These are phyloP conservation scores for Naumovozyma baii DNA, from an alignment of 805 yeast genomes.

Conservation along the genomic window DNA sequence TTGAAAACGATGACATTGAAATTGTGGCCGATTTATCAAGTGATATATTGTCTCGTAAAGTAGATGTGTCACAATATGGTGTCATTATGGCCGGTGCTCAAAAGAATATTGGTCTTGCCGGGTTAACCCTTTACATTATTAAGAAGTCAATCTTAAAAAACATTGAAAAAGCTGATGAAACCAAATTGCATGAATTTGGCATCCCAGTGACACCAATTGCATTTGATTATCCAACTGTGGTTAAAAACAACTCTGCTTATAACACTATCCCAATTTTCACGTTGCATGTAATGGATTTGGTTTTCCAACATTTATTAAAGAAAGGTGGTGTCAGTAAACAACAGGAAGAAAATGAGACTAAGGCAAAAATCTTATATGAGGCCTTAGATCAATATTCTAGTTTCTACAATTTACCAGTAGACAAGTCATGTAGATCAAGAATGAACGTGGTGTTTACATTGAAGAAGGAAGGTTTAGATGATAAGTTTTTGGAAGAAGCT, in stretches of 20 bases:
- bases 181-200: slow-evolving; percentile 45
- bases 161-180: slow-evolving; percentile 43
- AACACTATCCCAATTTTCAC: slow-evolving; percentile 95
- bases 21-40: slow-evolving; percentile 93
- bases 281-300: slow-evolving; percentile 74
- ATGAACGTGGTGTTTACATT: slow-evolving; percentile 93
- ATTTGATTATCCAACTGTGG: slow-evolving; percentile 76
- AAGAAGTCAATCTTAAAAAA: slow-evolving; percentile 66
- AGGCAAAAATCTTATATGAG: slow-evolving; percentile 55
- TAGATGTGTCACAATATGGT: slow-evolving; percentile 81
- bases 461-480: slow-evolving; percentile 52
- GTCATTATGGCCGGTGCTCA: slow-evolving; percentile 96
- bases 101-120: slow-evolving; percentile 95
- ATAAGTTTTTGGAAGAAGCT: slow-evolving; percentile 62
- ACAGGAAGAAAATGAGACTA: slow-evolving; percentile 45
- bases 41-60: slow-evolving; percentile 68
- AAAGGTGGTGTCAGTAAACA: slow-evolving; percentile 68
- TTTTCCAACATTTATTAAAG: slow-evolving; percentile 49
- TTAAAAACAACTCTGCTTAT: slow-evolving; percentile 83
- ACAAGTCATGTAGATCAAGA: slow-evolving; percentile 54
- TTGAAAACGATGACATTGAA: slow-evolving; percentile 53
- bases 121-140: slow-evolving; percentile 83
- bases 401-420: slow-evolving; percentile 60
- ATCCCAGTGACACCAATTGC: slow-evolving; percentile 86
- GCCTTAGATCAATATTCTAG: slow-evolving; percentile 58